Evolutionary conservation across 305 asterid genomes (phyloP).

Genomic region (Rubia balearica): DNA sequence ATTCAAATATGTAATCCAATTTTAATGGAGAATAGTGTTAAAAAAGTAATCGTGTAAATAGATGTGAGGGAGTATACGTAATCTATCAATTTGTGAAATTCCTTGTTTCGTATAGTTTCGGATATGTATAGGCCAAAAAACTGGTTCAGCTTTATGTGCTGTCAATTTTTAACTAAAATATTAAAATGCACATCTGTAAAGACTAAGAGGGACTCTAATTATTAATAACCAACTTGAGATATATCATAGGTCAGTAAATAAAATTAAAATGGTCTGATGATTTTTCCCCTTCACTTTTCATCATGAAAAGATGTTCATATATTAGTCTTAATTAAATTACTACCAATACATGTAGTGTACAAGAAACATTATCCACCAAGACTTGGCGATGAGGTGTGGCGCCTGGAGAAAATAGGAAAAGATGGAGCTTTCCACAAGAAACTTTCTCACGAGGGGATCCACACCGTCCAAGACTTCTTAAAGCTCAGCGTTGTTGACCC

Average conservation of each 20-base stretch:
- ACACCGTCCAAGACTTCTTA: slow-evolving; percentile 61
- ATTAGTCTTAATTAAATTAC: no score
- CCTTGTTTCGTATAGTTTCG: background rate
- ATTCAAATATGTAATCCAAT: no score
- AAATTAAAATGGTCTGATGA: no score
- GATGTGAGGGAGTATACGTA: background rate
- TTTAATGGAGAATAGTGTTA: no score
- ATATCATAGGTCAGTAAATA: no score
- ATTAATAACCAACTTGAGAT: no score
- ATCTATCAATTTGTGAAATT: background rate
- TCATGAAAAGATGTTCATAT: no score
- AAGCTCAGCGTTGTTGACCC: slow-evolving; percentile 36
- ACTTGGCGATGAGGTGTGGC: slow-evolving; percentile 58
- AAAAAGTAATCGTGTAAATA: no score
- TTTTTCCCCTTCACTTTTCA: no score
- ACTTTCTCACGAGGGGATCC: slow-evolving; percentile 34
- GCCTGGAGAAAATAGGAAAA: slow-evolving; percentile 70
- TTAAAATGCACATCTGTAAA: background rate
- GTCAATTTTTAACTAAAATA: no score
- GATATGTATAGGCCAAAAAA: background rate
- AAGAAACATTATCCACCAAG: slow-evolving; percentile 71
- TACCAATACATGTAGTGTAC: slow-evolving; percentile 33
- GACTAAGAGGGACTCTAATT: background rate
- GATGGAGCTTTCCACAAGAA: slow-evolving; percentile 52
- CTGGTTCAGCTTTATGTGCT: background rate